phyloP scores from a whole-genome alignment of 2,329 filamentous ascomycete genomes.

The Aspergillus sp. region DNA sequence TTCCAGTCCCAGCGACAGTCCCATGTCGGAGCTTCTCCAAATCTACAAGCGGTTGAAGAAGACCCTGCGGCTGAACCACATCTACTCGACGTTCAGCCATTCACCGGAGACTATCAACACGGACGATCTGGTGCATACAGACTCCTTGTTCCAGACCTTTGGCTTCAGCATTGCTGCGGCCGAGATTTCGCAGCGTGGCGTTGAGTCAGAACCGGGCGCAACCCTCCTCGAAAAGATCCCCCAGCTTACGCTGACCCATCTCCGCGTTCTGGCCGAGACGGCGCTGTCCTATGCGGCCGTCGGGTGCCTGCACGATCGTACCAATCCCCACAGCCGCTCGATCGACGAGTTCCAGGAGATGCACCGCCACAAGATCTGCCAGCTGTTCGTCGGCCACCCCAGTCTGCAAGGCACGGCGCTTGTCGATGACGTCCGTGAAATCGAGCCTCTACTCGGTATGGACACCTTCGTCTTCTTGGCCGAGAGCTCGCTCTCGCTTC shows the following conservation, averaged over 20 bases:
- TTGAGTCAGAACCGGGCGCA: constrained; percentile 69
- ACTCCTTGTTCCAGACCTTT: constrained; percentile 51
- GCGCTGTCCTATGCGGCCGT: constrained; percentile 80
- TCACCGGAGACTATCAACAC: constrained; percentile 38
- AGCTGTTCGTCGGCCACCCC: constrained; percentile 67
- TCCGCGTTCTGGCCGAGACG: constrained; percentile 86
- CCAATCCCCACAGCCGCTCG: constrained; percentile 56
- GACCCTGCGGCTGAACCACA: constrained; percentile 53
- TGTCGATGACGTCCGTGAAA: constrained; percentile 36
- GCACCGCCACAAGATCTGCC: constrained; percentile 69
- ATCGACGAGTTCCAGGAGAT: constrained; percentile 67
- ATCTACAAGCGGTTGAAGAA: constrained; percentile 59
- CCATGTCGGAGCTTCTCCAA: constrained; percentile 50
- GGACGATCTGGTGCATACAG: constrained; percentile 51
- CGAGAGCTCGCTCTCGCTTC: constrained; percentile 71
- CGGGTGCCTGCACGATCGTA: constrained; percentile 63
- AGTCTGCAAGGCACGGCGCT: constrained; percentile 34
- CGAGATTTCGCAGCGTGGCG: constrained; percentile 88
- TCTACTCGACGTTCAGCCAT: constrained; percentile 49
- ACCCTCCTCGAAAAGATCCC: constrained; percentile 82
- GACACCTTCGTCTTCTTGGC: constrained; percentile 64
- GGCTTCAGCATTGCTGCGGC: constrained; percentile 83
- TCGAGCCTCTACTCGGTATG: constrained; percentile 39
- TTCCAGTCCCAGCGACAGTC: constrained; percentile 29
- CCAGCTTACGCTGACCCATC: constrained; percentile 77